phyloP scores from a whole-genome alignment of 1,284 basidiomycete genomes.

The Cerrena zonata region DNA sequence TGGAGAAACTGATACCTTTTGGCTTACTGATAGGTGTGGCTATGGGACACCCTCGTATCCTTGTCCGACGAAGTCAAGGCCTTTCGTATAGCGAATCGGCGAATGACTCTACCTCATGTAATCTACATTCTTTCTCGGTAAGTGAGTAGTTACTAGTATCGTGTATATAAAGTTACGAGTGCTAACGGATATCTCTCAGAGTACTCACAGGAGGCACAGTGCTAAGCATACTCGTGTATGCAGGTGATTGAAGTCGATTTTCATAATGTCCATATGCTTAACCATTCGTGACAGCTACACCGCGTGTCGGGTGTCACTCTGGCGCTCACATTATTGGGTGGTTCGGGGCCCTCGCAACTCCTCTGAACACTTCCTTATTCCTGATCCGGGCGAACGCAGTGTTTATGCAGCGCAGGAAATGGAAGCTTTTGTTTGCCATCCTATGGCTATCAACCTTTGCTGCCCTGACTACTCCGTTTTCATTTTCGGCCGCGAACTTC shows the following conservation, averaged over 20 bases:
- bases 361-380: constrained; percentile 6
- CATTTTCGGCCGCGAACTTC: constrained; percentile 3
- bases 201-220: background rate
- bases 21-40: too few species aligned
- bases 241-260: background rate
- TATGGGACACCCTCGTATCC: too few species aligned
- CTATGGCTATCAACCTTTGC: constrained; percentile 6
- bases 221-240: background rate
- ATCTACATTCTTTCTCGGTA: constrained; percentile 12
- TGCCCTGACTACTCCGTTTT: constrained; percentile 2
- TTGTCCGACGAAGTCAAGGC: too few species aligned
- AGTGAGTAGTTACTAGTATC: background rate
- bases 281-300: background rate
- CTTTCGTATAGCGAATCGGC: too few species aligned
- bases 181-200: background rate
- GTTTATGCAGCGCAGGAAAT: background rate
- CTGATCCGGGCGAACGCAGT: constrained; percentile 6
- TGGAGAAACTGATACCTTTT: too few species aligned
- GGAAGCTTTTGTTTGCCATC: constrained; percentile 1
- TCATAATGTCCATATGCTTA: background rate
- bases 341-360: constrained; percentile 3
- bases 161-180: too few species aligned
- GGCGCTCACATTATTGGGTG: constrained; percentile 6
- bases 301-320: constrained; percentile 1
- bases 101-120: constrained; percentile 6